Conservation (phyloP, 495 filamentous ascomycete species). For the Clavariopsis aquatica region DNA sequence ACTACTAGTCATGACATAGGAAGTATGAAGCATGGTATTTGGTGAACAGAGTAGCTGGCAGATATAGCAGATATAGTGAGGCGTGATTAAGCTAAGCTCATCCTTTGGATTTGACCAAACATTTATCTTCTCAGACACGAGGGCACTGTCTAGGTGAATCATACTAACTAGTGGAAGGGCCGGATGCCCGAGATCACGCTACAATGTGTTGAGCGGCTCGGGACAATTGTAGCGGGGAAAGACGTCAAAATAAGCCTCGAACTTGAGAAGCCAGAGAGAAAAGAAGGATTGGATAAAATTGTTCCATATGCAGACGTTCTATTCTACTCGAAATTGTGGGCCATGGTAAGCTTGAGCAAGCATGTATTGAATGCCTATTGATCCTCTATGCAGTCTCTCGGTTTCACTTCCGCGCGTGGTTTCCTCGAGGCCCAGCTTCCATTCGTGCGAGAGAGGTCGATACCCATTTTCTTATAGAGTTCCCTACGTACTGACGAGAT, state of each 20-base stretch:
- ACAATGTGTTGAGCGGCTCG: constrained; percentile 62
- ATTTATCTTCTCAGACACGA: too few species aligned
- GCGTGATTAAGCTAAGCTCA: too few species aligned
- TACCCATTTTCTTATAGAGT: neutral
- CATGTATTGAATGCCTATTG: too few species aligned
- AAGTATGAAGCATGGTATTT: too few species aligned
- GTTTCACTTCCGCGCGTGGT: constrained; percentile 53
- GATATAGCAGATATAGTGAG: too few species aligned
- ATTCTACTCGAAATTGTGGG: constrained; percentile 72
- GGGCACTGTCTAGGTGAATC: too few species aligned
- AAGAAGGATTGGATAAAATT: constrained; percentile 59
- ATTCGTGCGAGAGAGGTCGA: constrained; percentile 51
- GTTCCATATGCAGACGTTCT: constrained; percentile 66
- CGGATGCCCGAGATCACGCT: constrained; percentile 64
- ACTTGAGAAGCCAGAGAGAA: constrained; percentile 65
- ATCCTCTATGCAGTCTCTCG: too few species aligned
- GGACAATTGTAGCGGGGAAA: constrained; percentile 46
- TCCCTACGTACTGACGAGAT: neutral
- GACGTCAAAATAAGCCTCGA: constrained; percentile 63
- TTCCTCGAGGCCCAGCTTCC: constrained; percentile 53
- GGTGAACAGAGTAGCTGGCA: too few species aligned
- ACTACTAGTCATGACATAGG: too few species aligned
- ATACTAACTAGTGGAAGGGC: constrained; percentile 51
- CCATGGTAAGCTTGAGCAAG: too few species aligned
- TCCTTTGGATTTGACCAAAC: too few species aligned